A percentile compares a stretch with the other conserved stretches of the same genome.
phyloP scores from a whole-genome alignment of 2,329 filamentous ascomycete species.

The Plectosphaerella plurivora region DNA sequence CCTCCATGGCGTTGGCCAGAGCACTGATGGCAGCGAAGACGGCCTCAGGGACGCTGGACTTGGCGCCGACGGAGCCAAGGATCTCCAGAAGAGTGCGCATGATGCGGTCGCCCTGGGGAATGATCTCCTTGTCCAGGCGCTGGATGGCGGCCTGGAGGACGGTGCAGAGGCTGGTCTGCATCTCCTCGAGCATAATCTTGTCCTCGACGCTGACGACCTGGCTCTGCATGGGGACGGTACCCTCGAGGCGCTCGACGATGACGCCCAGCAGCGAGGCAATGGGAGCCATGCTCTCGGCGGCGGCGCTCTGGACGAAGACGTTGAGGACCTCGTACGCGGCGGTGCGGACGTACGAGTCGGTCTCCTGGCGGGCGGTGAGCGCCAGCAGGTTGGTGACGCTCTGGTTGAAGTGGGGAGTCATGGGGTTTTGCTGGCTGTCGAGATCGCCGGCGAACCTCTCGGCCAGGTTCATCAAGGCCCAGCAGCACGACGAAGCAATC shows the following conservation, averaged over 20 bases:
- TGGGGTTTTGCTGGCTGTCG: constrained; percentile 70
- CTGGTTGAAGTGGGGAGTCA: constrained; percentile 89
- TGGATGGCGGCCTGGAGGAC: constrained; percentile 89
- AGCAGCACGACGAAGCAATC: constrained; percentile 98
- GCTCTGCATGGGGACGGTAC: constrained; percentile 80
- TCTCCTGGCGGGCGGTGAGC: constrained; percentile 77
- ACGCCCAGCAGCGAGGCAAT: constrained; percentile 82
- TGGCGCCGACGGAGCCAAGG: constrained; percentile 69
- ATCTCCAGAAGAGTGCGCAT: constrained; percentile 87
- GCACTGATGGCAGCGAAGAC: constrained; percentile 89
- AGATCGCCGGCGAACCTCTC: constrained; percentile 90
- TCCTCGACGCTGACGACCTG: constrained; percentile 98
- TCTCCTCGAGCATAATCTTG: constrained; percentile 91
- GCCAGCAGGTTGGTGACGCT: constrained; percentile 81
- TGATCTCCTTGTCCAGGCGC: constrained; percentile 85
- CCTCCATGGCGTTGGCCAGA: constrained; percentile 86
- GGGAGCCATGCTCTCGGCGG: constrained; percentile 75
- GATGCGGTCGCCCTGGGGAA: constrained; percentile 85
- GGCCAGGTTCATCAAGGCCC: constrained; percentile 97
- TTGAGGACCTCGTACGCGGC: constrained; percentile 97
- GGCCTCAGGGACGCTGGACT: constrained; percentile 92
- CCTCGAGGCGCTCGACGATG: constrained; percentile 84
- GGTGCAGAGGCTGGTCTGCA: constrained; percentile 92
- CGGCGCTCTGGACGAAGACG: constrained; percentile 87
- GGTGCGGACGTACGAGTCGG: constrained; percentile 85